Percentiles rank a stretch among this genome's conserved stretches.
Evolutionary conservation across 164 flowering plant species (phyloP).

Genomic region (Nymphaea thermarum): DNA sequence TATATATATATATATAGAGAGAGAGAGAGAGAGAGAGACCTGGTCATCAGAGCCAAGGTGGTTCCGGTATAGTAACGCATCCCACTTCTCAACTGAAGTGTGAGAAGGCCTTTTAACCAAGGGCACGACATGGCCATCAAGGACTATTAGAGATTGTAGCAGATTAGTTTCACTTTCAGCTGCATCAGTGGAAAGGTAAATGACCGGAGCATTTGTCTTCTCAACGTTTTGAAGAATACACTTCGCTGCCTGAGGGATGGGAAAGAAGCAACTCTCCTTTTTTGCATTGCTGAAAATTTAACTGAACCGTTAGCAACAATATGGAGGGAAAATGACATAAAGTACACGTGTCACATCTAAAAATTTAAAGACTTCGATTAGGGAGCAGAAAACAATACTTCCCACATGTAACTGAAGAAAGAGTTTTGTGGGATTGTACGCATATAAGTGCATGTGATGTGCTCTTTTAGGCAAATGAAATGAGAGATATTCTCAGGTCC

Average conservation of each 20-base stretch:
- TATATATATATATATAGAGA: no score
- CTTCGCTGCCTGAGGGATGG: slow-evolving; percentile 95
- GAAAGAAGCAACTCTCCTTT: slow-evolving; percentile 81
- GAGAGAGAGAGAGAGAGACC: slow-evolving; percentile 24
- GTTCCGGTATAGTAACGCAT: slow-evolving; percentile 73
- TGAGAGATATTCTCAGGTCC: no score
- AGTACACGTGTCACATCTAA: no score
- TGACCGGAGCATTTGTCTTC: slow-evolving; percentile 69
- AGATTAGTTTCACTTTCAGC: slow-evolving; percentile 93
- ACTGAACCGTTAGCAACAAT: background rate
- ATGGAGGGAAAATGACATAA: background rate
- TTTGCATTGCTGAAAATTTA: slow-evolving; percentile 66
- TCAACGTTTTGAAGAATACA: slow-evolving; percentile 71
- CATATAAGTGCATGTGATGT: no score
- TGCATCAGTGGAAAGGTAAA: slow-evolving; percentile 98
- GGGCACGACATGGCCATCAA: slow-evolving; percentile 71
- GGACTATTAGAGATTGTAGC: slow-evolving; percentile 54
- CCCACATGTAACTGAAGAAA: no score
- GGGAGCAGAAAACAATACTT: no score
- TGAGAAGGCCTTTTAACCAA: slow-evolving; percentile 77
- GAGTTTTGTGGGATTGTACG: no score
- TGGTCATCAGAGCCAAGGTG: slow-evolving; percentile 59
- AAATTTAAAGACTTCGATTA: no score
- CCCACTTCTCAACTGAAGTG: slow-evolving; percentile 93
- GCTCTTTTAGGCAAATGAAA: no score